These are phyloP conservation scores for Ganoderma boninense DNA, from an alignment of 1,284 basidiomycete genomes.

Conservation along the genomic window DNA sequence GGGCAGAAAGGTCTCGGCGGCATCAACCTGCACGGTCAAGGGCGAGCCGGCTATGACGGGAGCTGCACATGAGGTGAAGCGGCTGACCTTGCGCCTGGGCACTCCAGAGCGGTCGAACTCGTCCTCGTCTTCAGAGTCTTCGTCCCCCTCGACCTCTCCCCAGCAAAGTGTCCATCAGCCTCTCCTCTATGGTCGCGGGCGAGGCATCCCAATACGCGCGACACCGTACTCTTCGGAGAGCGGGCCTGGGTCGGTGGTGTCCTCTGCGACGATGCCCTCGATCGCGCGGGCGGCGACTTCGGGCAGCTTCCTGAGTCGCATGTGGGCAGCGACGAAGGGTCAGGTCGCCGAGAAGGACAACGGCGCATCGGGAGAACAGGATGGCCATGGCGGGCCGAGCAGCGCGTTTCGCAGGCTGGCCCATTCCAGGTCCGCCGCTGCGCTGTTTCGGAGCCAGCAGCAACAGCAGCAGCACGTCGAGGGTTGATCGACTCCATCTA, in stretches of 20 bases:
- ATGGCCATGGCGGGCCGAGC: slow-evolving; percentile 40
- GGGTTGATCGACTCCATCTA: slow-evolving; percentile 20
- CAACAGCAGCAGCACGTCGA: slow-evolving; percentile 27
- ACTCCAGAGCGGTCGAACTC: slow-evolving; percentile 16
- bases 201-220: slow-evolving; percentile 18
- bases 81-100: slow-evolving; percentile 25
- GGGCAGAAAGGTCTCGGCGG: slow-evolving; percentile 46
- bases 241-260: slow-evolving; percentile 33
- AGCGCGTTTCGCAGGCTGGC: slow-evolving; percentile 46
- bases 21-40: slow-evolving; percentile 45
- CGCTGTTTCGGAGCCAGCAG: slow-evolving; percentile 48
- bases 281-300: slow-evolving; percentile 46
- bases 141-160: slow-evolving; percentile 27
- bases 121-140: slow-evolving; percentile 19
- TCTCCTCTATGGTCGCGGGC: slow-evolving; percentile 26
- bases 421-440: slow-evolving; percentile 51
- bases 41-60: slow-evolving; percentile 34
- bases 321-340: slow-evolving; percentile 67
- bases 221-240: slow-evolving; percentile 29
- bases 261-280: slow-evolving; percentile 55
- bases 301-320: slow-evolving; percentile 65
- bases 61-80: slow-evolving; percentile 29
- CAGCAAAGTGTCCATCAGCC: slow-evolving; percentile 20
- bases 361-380: slow-evolving; percentile 37
- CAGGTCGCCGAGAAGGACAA: slow-evolving; percentile 46